Base-by-base conservation (phyloP, 768 basidiomycete genomes). In the Mycena maculata region DNA sequence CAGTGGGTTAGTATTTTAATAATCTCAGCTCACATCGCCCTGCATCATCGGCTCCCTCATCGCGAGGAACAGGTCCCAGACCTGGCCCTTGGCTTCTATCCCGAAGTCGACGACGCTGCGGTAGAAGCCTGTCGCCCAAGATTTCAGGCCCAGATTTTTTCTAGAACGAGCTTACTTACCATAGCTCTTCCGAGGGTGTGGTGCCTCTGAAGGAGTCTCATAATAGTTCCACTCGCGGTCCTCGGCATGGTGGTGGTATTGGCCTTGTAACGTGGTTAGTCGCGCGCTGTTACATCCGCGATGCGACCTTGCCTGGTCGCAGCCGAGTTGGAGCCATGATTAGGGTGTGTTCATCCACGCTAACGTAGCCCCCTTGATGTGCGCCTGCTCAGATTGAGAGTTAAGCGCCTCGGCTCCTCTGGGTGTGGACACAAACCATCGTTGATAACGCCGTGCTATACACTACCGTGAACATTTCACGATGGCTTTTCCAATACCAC, bases 61-160 rank as follows among this genome's bases (percentile, higher is more conserved):
- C 50, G 56, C 67, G 3, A 68, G 49, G 33, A 68, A 63, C 2
- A 68, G 61, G 47, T 68, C 45, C 67, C 67, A 68, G 27, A 63
- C 36, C 33, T 68, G 49, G 0, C 67, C 67, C 27, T 41, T 47
- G 13, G 67, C 67, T 50, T 68, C 61, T 36, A 15, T 20, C 0
- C 66, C 66, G 30, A 68, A 41, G 44, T 68, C 61, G 13, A 68
- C 67, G 49, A 68, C 67, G 33, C 67, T 68, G 33, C 67, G 67
- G 39, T 68, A 68, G 38, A 68, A 68, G 33, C 67, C 66, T 67
- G 18, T 15, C 22, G 36, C 16, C 25, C 5, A 31, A 3, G 39
- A 44, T 25, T 60, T 57, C 18, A 38, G 39, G 27, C 47, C 8
- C 41, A 16, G 27, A 22, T 23, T 20, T 30, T 11, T 6, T 49